Evolutionary conservation across 2,329 filamentous ascomycete species (phyloP).

Genomic region (Orbilia javanica): DNA sequence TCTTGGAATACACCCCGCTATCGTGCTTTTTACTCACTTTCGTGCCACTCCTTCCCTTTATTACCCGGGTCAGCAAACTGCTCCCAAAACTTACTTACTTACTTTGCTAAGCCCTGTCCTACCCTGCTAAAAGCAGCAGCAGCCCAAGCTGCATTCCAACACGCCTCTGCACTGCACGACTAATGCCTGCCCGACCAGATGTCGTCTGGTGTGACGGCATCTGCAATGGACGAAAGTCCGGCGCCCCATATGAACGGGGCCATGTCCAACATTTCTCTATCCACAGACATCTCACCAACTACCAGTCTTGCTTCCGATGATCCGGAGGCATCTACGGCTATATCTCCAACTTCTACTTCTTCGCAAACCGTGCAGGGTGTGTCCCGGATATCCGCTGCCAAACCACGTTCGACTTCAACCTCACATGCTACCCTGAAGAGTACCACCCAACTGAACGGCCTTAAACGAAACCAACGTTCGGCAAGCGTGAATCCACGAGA

Average conservation of each 20-base stretch:
- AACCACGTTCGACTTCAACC: conserved; percentile 50
- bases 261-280: conserved; percentile 32
- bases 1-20: conserved; percentile 49
- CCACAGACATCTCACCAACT: conserved; percentile 39
- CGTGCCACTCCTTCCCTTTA: conserved; percentile 40
- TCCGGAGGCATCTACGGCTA: conserved; percentile 18
- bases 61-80: conserved; percentile 50
- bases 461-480: conserved; percentile 47
- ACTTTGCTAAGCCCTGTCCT: conserved; percentile 56
- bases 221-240: conserved; percentile 54
- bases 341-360: conserved; percentile 25
- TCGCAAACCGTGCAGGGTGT: conserved; percentile 12
- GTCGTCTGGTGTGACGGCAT: conserved; percentile 59
- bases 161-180: conserved; percentile 56
- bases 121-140: conserved; percentile 49
- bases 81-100: conserved; percentile 30
- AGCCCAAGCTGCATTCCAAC: conserved; percentile 53
- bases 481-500: conserved; percentile 53
- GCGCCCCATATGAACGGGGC: conserved; percentile 49
- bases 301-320: conserved; percentile 36
- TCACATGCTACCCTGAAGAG: conserved; percentile 25
- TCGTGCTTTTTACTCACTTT: conserved; percentile 23
- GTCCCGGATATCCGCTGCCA: conserved; percentile 32
- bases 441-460: conserved; percentile 34
- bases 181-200: conserved; percentile 57